A percentile compares a stretch with the other conserved stretches of the same genome.
These are phyloP conservation scores for Xylariales sp. DNA, from an alignment of 2,329 filamentous ascomycete species.

Conservation along the genomic window DNA sequence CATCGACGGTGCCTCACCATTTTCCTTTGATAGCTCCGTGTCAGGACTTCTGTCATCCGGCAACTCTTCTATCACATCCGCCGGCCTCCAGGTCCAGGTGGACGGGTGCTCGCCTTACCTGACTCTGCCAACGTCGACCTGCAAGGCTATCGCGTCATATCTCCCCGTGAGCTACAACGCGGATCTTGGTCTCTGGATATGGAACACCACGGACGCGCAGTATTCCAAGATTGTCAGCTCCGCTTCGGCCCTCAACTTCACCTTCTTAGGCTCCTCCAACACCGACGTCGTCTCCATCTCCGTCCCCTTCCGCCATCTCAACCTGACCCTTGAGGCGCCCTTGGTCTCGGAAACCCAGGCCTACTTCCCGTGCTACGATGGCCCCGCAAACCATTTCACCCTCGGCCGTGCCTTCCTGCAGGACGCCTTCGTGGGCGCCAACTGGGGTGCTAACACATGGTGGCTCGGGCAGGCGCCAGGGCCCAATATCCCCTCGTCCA, in stretches of 20 bases:
- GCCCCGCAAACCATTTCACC: constrained; percentile 16
- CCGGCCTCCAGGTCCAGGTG: constrained; percentile 22
- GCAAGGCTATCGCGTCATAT: constrained; percentile 30
- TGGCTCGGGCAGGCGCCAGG: constrained; percentile 38
- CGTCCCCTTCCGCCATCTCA: constrained; percentile 34
- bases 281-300: constrained; percentile 34
- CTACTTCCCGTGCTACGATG: constrained; percentile 39
- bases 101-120: constrained; percentile 35
- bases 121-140: constrained; percentile 33
- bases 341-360: constrained; percentile 25
- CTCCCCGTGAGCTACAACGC: constrained; percentile 32
- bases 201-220: constrained; percentile 27
- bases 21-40: constrained; percentile 21
- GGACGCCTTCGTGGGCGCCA: constrained; percentile 39
- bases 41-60: constrained; percentile 22
- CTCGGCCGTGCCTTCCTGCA: constrained; percentile 43
- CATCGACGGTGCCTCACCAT: constrained; percentile 33
- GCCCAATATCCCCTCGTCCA: constrained; percentile 22
- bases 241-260: constrained; percentile 34
- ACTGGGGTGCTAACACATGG: constrained; percentile 28
- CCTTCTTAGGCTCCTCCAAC: constrained; percentile 27
- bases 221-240: constrained; percentile 34
- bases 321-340: constrained; percentile 33
- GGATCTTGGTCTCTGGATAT: constrained; percentile 33
- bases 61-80: constrained; percentile 20